These are phyloP conservation scores for Agarophyton chilense DNA, from an alignment of 23 red algal species.

Conservation along the genomic window DNA sequence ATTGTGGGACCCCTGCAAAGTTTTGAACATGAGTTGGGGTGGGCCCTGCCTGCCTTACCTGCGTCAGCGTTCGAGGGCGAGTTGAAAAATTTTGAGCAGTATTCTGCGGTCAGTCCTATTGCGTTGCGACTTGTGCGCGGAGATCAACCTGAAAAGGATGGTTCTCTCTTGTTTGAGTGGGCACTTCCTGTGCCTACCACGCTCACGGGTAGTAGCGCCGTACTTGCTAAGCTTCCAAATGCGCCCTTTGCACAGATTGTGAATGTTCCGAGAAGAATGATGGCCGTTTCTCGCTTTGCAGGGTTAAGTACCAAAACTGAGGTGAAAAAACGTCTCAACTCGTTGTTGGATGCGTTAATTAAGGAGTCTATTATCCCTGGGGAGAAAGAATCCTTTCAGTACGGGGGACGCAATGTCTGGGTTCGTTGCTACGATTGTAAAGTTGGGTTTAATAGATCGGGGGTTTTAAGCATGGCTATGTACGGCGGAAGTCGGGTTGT, in stretches of 20 bases:
- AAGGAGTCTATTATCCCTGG: background rate
- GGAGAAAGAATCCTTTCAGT: background rate
- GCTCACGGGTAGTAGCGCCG: background rate
- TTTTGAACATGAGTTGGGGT: slow-evolving; percentile 25
- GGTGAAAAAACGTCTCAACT: background rate
- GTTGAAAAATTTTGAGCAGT: slow-evolving; percentile 23
- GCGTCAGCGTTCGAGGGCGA: slow-evolving; percentile 36
- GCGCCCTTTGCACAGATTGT: background rate
- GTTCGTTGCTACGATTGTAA: slow-evolving; percentile 38
- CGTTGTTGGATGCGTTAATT: background rate
- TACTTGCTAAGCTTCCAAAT: background rate
- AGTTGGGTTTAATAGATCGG: slow-evolving; percentile 58
- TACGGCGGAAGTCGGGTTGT: slow-evolving; percentile 25
- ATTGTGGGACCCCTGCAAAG: background rate
- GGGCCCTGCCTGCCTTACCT: slow-evolving; percentile 33
- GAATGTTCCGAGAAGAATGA: background rate
- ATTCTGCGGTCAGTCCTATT: slow-evolving; percentile 25
- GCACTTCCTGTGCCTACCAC: slow-evolving; percentile 24
- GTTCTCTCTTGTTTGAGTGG: slow-evolving; percentile 25
- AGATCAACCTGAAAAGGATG: background rate
- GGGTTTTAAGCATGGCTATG: slow-evolving; percentile 48
- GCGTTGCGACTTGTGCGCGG: slow-evolving; percentile 8
- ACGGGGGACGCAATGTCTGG: slow-evolving; percentile 28
- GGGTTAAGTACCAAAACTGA: background rate
- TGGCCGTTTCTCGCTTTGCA: slow-evolving; percentile 24